phyloP scores from a whole-genome alignment of 257 asterid species.

The Penstemon newberryi region DNA sequence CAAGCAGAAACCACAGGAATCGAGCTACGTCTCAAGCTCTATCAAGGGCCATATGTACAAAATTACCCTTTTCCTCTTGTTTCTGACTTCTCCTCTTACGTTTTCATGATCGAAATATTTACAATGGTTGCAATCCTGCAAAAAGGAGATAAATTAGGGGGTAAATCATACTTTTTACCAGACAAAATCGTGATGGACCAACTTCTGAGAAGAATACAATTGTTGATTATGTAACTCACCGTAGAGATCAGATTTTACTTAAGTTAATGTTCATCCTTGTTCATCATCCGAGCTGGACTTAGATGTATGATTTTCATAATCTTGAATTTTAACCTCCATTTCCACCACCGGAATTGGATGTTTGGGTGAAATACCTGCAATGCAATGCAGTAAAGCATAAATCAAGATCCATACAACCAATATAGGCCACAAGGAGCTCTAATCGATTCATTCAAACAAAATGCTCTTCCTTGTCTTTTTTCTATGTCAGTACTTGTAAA shows the following conservation, averaged over 20 bases:
- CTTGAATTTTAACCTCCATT: constrained; percentile 26
- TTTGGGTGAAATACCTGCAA: constrained; percentile 40
- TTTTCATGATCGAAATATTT: constrained; percentile 23
- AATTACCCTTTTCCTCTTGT: constrained; percentile 1
- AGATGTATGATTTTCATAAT: constrained; percentile 12
- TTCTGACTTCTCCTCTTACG: constrained; percentile 12
- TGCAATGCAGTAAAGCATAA: constrained; percentile 22
- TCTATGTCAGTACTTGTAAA: too few species aligned
- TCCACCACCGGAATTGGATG: constrained; percentile 34
- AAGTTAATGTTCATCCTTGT: constrained; percentile 31
- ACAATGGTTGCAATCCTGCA: constrained; percentile 33
- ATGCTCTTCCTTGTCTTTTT: too few species aligned
- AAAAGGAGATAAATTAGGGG: neutral
- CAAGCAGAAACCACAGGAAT: constrained; percentile 19
- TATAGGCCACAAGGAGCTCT: neutral
- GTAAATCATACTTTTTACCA: neutral
- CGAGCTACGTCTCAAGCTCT: constrained; percentile 28
- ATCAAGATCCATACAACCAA: constrained; percentile 4
- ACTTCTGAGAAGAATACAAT: neutral
- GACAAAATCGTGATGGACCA: neutral
- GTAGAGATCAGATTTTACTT: constrained; percentile 15
- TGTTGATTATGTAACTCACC: constrained; percentile 26
- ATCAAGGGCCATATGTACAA: constrained; percentile 32
- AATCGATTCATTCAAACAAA: neutral
- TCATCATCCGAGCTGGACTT: constrained; percentile 35